Evolutionary conservation across 2,329 filamentous ascomycete genomes (phyloP).

Genomic region (Botrytis medusae): DNA sequence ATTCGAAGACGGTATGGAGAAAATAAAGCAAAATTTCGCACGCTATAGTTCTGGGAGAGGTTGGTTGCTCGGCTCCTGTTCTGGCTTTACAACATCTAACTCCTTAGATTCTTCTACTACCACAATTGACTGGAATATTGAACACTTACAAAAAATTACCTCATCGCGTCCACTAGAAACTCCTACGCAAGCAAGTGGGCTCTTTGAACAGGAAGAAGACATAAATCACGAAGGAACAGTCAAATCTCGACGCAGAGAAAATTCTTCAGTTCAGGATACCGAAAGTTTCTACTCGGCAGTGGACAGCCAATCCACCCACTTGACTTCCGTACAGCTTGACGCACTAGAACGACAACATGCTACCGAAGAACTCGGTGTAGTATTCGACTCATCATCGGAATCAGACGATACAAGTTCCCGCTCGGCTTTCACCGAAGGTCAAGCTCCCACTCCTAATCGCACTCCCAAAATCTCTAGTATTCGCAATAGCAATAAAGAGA

Average conservation of each 20-base stretch:
- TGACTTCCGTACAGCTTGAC: slow-evolving; percentile 23
- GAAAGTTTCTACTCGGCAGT: slow-evolving; percentile 5
- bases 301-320: not conserved
- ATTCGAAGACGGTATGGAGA: slow-evolving; percentile 28
- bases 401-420: slow-evolving; percentile 26
- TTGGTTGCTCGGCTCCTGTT: not conserved
- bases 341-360: slow-evolving; percentile 23
- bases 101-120: not conserved
- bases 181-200: not conserved
- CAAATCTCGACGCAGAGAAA: not conserved
- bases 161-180: not conserved
- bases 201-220: not conserved
- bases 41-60: slow-evolving; percentile 23
- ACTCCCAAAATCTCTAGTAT: not conserved
- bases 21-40: slow-evolving; percentile 31
- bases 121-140: not conserved
- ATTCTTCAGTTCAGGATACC: slow-evolving; percentile 6
- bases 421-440: not conserved
- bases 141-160: not conserved
- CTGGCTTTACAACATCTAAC: not conserved
- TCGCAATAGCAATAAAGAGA: slow-evolving; percentile 20
- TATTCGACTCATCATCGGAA: slow-evolving; percentile 28
- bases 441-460: not conserved
- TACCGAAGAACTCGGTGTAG: slow-evolving; percentile 23
- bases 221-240: not conserved